Conservation (phyloP, 2,329 filamentous ascomycete species). For the Paecilomyces sp. region DNA sequence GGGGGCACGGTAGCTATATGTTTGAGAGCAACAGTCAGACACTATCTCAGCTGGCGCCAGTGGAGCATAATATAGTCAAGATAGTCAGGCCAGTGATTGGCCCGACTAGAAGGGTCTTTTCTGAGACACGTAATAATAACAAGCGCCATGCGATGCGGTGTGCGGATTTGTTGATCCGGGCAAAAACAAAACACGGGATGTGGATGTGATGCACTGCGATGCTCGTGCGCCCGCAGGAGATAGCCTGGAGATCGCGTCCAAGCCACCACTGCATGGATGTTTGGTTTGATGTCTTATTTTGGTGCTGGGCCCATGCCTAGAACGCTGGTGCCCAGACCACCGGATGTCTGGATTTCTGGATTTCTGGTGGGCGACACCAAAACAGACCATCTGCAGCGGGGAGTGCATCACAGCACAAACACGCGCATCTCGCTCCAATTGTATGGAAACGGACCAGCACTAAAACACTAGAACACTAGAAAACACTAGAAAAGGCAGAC, state of each 20-base stretch:
- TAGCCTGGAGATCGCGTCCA: not conserved
- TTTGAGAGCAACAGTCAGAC: not conserved
- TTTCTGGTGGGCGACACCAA: not conserved
- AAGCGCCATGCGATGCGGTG: constrained; percentile 2
- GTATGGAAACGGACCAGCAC: not conserved
- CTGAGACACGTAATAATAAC: not conserved
- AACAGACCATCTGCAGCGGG: not conserved
- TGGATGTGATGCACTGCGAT: not conserved
- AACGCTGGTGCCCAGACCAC: not conserved
- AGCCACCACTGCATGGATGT: not conserved
- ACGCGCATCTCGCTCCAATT: not conserved
- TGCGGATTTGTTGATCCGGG: constrained; percentile 5
- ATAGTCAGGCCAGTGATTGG: not conserved
- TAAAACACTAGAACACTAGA: not conserved
- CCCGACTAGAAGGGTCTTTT: not conserved
- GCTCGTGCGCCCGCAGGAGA: constrained; percentile 10
- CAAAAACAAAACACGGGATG: constrained; percentile 1
- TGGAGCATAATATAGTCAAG: not conserved
- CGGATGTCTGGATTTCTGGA: not conserved
- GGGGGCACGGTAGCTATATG: constrained; percentile 6
- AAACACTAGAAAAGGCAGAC: constrained; percentile 4
- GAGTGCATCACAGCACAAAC: not conserved
- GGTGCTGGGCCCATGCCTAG: not conserved
- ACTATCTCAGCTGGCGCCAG: not conserved
- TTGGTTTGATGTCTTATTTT: not conserved